Evolutionary conservation across 306 rosid genomes (phyloP), one percentile per base, ranked within the genome.

Genomic region (Aeschynomene evenia): DNA sequence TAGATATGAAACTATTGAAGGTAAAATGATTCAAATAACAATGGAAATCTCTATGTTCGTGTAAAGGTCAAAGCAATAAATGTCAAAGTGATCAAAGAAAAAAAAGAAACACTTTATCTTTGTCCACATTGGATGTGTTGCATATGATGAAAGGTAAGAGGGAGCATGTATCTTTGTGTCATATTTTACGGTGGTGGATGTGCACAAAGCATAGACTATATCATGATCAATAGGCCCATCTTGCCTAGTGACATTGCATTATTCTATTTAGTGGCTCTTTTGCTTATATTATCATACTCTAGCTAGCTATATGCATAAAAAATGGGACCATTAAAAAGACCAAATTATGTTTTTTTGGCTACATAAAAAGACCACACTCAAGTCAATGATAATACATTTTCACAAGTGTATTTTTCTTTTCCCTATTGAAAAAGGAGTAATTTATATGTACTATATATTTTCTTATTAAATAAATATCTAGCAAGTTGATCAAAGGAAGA

Each of bases 61-160:
- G 67, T 39, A 54, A 61, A 29, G 34, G 15, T 59, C 71, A 60
- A 66, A 58, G 74, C 51, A 43, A 53, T 15, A 54, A 60, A 24
- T 28, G 22, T 46, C 63, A 50, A 64, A 55, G 68, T 48, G n/a
- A n/a, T n/a, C n/a, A n/a, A n/a, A n/a, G n/a, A n/a, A n/a, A n/a
- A 43, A 3, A 56, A 31, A 56, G 46, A 9, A 37, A 0, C 37
- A 18, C 21, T 72, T 56, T 53, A 66, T 53, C 66, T 66, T 72
- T 71, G 64, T 71, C 46, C 73, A 49, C 46, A 56, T 66, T 50
- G 53, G 75, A 11, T 66, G 45, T 78, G 70, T 33, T 66, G 53
- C 82, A 78, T 58, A 75, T 29, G 61, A 72, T 72, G 82, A 78
- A 72, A 66, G 78, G 36, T 58, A 66, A 36, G n/a, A 40, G n/a